A percentile compares a stretch with the other conserved stretches of the same genome.
Conservation (phyloP, 2,329 filamentous ascomycete species). For the Pestalotiopsis sp. region DNA sequence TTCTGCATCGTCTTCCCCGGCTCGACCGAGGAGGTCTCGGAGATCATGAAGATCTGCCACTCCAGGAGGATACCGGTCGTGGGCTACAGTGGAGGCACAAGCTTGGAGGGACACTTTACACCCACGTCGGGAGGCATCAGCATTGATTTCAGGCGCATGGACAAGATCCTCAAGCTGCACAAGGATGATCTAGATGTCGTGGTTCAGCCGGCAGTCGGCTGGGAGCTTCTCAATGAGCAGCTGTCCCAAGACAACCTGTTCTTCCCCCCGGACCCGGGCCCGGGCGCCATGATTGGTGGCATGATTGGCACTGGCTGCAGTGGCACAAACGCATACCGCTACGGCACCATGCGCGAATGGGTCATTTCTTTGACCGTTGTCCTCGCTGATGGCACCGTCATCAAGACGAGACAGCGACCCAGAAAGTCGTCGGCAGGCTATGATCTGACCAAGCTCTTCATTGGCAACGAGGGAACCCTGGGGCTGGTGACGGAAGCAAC, state of each 20-base stretch:
- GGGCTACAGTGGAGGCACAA: slow-evolving; percentile 76
- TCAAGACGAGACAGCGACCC: slow-evolving; percentile 78
- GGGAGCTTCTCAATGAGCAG: slow-evolving; percentile 76
- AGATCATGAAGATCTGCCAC: slow-evolving; percentile 78
- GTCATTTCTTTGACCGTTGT: slow-evolving; percentile 81
- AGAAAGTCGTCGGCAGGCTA: slow-evolving; percentile 83
- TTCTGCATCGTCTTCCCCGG: slow-evolving; percentile 74
- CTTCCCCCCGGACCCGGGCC: slow-evolving; percentile 84
- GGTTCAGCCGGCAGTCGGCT: slow-evolving; percentile 75
- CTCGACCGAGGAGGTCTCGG: slow-evolving; percentile 74
- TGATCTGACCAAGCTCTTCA: slow-evolving; percentile 77
- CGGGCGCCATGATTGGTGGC: slow-evolving; percentile 82
- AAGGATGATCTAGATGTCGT: slow-evolving; percentile 69
- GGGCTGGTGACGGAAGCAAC: slow-evolving; percentile 80
- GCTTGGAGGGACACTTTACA: slow-evolving; percentile 77
- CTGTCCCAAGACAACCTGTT: slow-evolving; percentile 72
- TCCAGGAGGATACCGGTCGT: slow-evolving; percentile 72
- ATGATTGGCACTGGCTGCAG: slow-evolving; percentile 70
- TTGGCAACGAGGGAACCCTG: slow-evolving; percentile 82
- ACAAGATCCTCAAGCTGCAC: slow-evolving; percentile 69
- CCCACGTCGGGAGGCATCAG: slow-evolving; percentile 74
- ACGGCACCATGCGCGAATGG: slow-evolving; percentile 90
- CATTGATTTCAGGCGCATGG: slow-evolving; percentile 77
- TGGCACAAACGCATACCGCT: slow-evolving; percentile 82
- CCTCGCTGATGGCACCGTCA: slow-evolving; percentile 77